Conservation (phyloP, 2,329 filamentous ascomycete genomes). For the Grosmannia serpens region DNA sequence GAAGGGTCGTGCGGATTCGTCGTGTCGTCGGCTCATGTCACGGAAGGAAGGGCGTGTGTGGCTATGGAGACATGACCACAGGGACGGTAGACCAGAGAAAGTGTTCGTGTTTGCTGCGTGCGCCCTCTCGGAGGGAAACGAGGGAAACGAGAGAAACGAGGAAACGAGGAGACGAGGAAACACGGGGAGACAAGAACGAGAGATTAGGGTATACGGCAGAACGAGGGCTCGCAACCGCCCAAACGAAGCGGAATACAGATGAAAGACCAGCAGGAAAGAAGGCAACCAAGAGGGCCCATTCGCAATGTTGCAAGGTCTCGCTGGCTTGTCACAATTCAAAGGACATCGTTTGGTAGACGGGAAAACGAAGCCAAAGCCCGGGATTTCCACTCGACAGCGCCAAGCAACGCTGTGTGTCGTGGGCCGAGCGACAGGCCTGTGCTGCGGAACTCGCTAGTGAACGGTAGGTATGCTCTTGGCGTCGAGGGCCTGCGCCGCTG, state of each 20-base stretch:
- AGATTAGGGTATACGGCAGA: not conserved
- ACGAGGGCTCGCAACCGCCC: not conserved
- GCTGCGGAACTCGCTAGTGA: not conserved
- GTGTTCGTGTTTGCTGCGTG: not conserved
- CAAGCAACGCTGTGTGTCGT: too few species aligned
- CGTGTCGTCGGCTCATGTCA: constrained; percentile 58
- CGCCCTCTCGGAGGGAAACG: not conserved
- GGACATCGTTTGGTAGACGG: not conserved
- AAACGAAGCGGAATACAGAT: not conserved
- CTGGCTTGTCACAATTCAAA: not conserved
- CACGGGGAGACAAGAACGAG: not conserved
- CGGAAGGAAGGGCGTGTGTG: not conserved
- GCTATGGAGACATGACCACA: not conserved
- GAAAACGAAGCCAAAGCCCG: not conserved
- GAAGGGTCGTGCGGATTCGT: constrained; percentile 15
- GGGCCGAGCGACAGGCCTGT: not conserved
- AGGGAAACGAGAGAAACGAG: not conserved
- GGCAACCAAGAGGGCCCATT: not conserved
- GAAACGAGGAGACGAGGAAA: not conserved
- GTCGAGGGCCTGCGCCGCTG: not conserved
- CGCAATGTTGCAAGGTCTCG: not conserved
- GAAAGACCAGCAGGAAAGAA: not conserved
- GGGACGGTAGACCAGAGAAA: not conserved
- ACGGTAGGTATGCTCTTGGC: not conserved
- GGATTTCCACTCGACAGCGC: not conserved